Evolutionary conservation across 129 eudicot species (phyloP), one percentile per base, ranked within the genome.

Genomic region (Cynara cardunculus): DNA sequence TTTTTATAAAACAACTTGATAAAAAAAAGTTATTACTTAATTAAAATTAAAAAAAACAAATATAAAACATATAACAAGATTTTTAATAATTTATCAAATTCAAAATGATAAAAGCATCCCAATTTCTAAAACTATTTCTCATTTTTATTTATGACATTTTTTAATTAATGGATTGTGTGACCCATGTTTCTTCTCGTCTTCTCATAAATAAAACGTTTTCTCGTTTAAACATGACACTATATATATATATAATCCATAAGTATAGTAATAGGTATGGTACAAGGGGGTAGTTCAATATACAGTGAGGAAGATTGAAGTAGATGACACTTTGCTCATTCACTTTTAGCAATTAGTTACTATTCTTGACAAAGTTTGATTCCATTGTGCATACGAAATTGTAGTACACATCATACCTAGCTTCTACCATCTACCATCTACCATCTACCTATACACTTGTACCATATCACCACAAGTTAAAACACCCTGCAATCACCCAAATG

Each of bases 381-480:
- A 46, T 22, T 64, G 30, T 53, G 34, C 75, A 71, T 35, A 71
- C 71, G 37, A 77, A 39, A 72, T 10, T 72, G 69, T 25, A 71
- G 82, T 46, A 71, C 82, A 72, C 34, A 62, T 83, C 56, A 77
- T 24, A 72, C 78, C 39, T 61, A 71, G 69, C 72, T 46, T 75
- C 1, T 70, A 77, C 30, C 22, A 41, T n/a, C n/a, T n/a, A n/a
- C n/a, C 70, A 59, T 77, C 78, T 77, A 76, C 86, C 81, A 19
- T 77, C 78, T 83, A 76, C 82, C 61, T 27, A 46, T 25, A 8
- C 46, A 27, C 69, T 83, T 83, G 81, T 82, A 82, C 81, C 78
- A 10, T 49, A 59, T 71, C 73, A 82, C 26, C 74, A 81, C 68
- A 53, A 82, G 86, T 39, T 24, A 64, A 71, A 10, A 56, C 73